Percentiles rank a stretch among this genome's conserved stretches.
Evolutionary conservation across 805 yeast genomes (phyloP).

Genomic region (Ogataea dorogensis): DNA sequence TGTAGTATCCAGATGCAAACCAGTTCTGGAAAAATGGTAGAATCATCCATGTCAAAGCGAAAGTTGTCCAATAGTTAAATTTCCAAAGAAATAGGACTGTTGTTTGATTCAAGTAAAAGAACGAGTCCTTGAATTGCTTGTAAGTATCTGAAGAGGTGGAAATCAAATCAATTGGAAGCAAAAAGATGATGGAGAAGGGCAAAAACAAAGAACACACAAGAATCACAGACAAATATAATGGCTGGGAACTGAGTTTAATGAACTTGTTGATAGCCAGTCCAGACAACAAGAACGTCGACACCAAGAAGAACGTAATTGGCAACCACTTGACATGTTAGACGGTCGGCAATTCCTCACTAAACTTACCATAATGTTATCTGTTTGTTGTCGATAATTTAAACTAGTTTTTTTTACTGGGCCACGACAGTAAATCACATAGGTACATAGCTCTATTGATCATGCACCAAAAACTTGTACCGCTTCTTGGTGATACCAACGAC

Average conservation of each 20-base stretch:
- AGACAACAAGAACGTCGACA: constrained; percentile 32
- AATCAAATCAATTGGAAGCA: constrained; percentile 73
- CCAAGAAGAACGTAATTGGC: constrained; percentile 24
- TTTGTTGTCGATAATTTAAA: constrained; percentile 2
- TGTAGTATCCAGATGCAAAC: constrained; percentile 66
- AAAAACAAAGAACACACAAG: constrained; percentile 62
- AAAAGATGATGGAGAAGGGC: constrained; percentile 70
- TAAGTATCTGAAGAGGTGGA: constrained; percentile 42
- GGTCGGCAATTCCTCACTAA: not conserved
- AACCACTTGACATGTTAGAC: constrained; percentile 22
- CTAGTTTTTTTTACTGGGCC: constrained; percentile 3
- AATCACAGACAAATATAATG: constrained; percentile 45
- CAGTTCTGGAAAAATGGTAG: constrained; percentile 73
- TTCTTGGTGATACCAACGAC: constrained; percentile 66
- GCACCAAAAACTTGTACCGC: constrained; percentile 58
- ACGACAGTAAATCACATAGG: not conserved
- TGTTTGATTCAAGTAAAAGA: constrained; percentile 46
- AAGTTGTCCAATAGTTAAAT: constrained; percentile 76
- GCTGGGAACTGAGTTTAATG: constrained; percentile 35
- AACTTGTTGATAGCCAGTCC: constrained; percentile 37
- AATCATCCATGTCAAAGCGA: constrained; percentile 72
- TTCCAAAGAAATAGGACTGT: constrained; percentile 65
- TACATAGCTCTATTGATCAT: constrained; percentile 5
- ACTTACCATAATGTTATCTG: constrained; percentile 9
- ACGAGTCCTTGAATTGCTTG: constrained; percentile 22